phyloP scores from a whole-genome alignment of 2,329 filamentous ascomycete genomes.

The Rhinocladiella mackenziei region DNA sequence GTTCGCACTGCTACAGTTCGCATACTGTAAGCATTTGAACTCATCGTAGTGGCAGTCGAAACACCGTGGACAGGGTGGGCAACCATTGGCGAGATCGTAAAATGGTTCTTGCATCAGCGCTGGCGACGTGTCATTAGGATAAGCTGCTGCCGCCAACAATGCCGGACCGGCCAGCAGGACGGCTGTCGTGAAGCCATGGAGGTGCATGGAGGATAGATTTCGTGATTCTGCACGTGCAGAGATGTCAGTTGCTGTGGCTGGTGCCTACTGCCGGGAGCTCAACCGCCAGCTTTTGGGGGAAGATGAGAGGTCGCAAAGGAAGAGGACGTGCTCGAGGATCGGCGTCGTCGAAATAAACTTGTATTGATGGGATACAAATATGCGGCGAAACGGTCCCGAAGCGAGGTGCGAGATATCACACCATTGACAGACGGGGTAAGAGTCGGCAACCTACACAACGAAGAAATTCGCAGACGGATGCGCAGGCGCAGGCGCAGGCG shows the following conservation, averaged over 20 bases:
- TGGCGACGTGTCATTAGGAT: constrained; percentile 55
- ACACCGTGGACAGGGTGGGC: constrained; percentile 51
- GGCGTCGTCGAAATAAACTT: neutral
- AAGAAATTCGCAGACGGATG: constrained; percentile 1
- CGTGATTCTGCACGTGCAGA: constrained; percentile 11
- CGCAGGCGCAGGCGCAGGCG: constrained; percentile 4
- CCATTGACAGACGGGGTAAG: neutral
- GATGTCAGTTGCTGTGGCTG: constrained; percentile 14
- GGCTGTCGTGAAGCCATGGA: constrained; percentile 18
- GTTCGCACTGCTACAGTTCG: constrained; percentile 80
- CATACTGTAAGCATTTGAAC: constrained; percentile 87
- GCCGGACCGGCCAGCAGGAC: constrained; percentile 13
- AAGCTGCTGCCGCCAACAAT: constrained; percentile 22
- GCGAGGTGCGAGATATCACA: constrained; percentile 5
- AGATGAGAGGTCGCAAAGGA: neutral
- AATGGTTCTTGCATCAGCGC: constrained; percentile 59
- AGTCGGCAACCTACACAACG: neutral
- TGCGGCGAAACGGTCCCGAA: neutral
- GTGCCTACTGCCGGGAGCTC: constrained; percentile 22
- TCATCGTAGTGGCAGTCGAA: constrained; percentile 97
- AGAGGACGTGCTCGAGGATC: neutral
- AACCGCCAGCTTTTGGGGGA: constrained; percentile 7
- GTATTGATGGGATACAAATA: neutral
- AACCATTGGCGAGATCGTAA: constrained; percentile 66
- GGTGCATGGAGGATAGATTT: constrained; percentile 15